Conservation (phyloP, 441 rosid species). For the Manihot esculenta region DNA sequence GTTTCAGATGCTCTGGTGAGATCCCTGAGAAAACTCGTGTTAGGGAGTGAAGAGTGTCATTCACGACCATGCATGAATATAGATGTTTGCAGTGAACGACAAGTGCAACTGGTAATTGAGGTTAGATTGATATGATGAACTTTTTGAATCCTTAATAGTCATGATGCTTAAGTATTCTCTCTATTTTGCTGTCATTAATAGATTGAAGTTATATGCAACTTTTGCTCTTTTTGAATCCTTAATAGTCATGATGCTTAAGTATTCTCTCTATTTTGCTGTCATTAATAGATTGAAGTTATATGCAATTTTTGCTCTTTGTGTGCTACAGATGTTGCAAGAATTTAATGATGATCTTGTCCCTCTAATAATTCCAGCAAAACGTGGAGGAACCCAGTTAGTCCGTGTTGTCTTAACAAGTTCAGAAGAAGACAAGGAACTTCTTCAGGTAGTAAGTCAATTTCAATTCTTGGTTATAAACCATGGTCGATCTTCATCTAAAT, state of each 20-base stretch:
- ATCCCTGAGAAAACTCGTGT: constrained; percentile 58
- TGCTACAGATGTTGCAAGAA: constrained; percentile 58
- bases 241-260: constrained; percentile 1
- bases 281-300: constrained; percentile 12
- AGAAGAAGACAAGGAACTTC: constrained; percentile 62
- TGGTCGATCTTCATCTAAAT: constrained; percentile 5
- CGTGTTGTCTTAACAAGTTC: constrained; percentile 72
- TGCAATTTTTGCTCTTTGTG: background rate
- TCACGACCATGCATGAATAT: constrained; percentile 73
- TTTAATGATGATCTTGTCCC: constrained; percentile 68
- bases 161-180: background rate
- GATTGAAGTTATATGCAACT: constrained; percentile 9
- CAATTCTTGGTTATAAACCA: background rate
- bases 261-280: background rate
- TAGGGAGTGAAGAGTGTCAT: constrained; percentile 55
- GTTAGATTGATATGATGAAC: constrained; percentile 34
- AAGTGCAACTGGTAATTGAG: constrained; percentile 69
- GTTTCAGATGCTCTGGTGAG: constrained; percentile 55
- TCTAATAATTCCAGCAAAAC: constrained; percentile 61
- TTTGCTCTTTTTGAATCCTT: constrained; percentile 19
- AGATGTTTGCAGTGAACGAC: constrained; percentile 85
- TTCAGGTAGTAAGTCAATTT: constrained; percentile 48
- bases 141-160: constrained; percentile 17
- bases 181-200: background rate
- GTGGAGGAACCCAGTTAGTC: constrained; percentile 65